Conservation (phyloP, 345 rosid genomes). For the Garcia nutans region DNA sequence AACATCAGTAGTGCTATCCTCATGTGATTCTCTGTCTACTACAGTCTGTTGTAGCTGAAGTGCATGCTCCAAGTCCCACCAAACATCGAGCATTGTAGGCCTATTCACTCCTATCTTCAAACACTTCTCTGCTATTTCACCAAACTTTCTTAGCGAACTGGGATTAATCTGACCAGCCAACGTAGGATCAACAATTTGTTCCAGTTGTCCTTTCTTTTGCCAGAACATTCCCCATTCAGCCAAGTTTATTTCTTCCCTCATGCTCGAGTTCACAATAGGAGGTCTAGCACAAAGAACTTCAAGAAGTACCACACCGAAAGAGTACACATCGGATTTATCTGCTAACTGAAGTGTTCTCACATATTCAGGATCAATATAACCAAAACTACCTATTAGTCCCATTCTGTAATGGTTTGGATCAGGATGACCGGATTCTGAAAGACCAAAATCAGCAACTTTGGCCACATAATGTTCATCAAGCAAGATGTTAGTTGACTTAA, state of each 20-base stretch:
- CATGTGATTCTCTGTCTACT: slow-evolving; percentile 2
- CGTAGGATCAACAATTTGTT: not conserved
- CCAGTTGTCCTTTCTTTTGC: not conserved
- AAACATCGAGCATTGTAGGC: slow-evolving; percentile 6
- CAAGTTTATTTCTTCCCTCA: not conserved
- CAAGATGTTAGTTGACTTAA: slow-evolving; percentile 7
- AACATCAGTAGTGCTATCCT: not conserved
- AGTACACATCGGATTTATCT: not conserved
- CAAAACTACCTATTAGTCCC: too few relatives aligned
- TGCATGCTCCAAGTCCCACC: slow-evolving; percentile 2
- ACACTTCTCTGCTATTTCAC: not conserved
- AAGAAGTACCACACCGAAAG: not conserved
- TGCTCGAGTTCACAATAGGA: not conserved
- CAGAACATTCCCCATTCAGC: not conserved
- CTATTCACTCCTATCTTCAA: not conserved
- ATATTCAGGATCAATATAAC: too few relatives aligned
- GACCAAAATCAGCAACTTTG: not conserved
- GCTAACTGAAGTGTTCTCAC: too few relatives aligned
- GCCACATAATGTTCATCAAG: slow-evolving; percentile 1
- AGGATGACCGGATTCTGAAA: too few relatives aligned
- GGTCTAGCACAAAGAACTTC: not conserved
- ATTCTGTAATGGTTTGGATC: too few relatives aligned
- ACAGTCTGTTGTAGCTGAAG: not conserved
- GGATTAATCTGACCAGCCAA: not conserved
- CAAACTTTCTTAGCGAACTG: not conserved